These are phyloP conservation scores for Quercus agrifolia DNA, from an alignment of 306 rosid genomes.

Conservation along the genomic window DNA sequence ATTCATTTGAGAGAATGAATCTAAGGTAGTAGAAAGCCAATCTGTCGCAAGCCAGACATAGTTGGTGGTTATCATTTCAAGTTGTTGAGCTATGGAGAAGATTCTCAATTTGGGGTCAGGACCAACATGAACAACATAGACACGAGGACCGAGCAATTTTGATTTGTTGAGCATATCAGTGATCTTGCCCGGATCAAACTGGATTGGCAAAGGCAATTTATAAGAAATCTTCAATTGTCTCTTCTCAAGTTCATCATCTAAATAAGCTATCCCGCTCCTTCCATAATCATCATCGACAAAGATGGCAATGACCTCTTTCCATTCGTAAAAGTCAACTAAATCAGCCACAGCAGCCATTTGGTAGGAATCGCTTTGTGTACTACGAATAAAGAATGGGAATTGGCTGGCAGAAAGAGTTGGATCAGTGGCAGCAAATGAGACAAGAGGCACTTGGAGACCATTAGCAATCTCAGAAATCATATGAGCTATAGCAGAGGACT, in stretches of 20 bases:
- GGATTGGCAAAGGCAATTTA: slow-evolving; percentile 59
- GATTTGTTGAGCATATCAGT: slow-evolving; percentile 55
- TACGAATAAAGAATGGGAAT: slow-evolving; percentile 79
- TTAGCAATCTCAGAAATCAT: slow-evolving; percentile 72
- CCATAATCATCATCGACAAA: slow-evolving; percentile 84
- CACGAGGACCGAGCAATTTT: slow-evolving; percentile 68
- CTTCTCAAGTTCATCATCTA: slow-evolving; percentile 67
- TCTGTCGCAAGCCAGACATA: slow-evolving; percentile 90
- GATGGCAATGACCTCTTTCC: slow-evolving; percentile 80
- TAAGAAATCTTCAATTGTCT: slow-evolving; percentile 47
- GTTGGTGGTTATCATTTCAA: slow-evolving; percentile 66
- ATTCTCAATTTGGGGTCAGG: slow-evolving; percentile 69
- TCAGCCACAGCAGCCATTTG: slow-evolving; percentile 89
- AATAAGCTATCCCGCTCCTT: slow-evolving; percentile 72
- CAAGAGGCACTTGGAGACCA: slow-evolving; percentile 80
- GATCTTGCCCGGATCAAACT: slow-evolving; percentile 45
- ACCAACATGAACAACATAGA: slow-evolving; percentile 76
- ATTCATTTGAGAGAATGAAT: slow-evolving; percentile 46
- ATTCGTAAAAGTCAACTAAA: slow-evolving; percentile 59
- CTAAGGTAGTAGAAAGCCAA: slow-evolving; percentile 79
- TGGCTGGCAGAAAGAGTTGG: slow-evolving; percentile 88
- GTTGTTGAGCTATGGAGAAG: slow-evolving; percentile 57
- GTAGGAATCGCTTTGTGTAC: slow-evolving; percentile 58
- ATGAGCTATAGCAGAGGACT: slow-evolving; percentile 79
- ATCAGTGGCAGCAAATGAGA: slow-evolving; percentile 92